Base-by-base conservation (phyloP, 495 filamentous ascomycete genomes). In the Cercophora samala region DNA sequence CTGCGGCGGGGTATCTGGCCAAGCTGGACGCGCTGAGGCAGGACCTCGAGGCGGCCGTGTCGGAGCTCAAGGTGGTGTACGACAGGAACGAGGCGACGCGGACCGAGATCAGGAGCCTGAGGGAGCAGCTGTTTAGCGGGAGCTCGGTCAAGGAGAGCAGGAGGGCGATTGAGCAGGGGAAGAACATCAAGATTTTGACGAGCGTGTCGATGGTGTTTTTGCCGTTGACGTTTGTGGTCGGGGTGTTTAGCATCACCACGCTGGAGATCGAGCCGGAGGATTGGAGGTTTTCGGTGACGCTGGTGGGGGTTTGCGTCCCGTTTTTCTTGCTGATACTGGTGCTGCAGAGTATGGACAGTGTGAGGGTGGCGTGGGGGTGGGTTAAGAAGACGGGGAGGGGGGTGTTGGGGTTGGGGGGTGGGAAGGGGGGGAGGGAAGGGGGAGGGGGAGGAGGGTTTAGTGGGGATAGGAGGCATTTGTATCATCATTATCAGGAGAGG, bases 191-290 rank as follows among this genome's bases (percentile, higher is more conserved):
- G 62, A 75, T 75, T 18, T 67, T 81, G 64, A 80, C 79, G 8
- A 69, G 73, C 55, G 71, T 81, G 21, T 76, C 75, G 2, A 79
- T 80, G 69, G 63, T 81, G 19, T 80, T 81, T 68, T 66, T 81
- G 53, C 79, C 78, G 11, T 58, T 80, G 53, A 78, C 79, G 0
- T 80, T 79, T 67, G 75, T 80, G 11, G 72, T 76, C 56, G 74
- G 59, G 37, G 72, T 78, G 65, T 77, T 78, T 21, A 75, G 76
- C 58, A 79, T 80, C 24, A 75, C 74, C 1, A 70, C 71, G 11
- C 59, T 78, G 22, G 59, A 66, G 18, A 72, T 76, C 60, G n/a
- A 55, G 13, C 61, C 66, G 2, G 42, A 64, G 1, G 73, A 78
- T 66, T 76, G 74, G 74, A 67, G 66, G 9, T 78, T 78, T 42